Conservation (phyloP, 495 filamentous ascomycete genomes). For the Penicillium soppii region DNA sequence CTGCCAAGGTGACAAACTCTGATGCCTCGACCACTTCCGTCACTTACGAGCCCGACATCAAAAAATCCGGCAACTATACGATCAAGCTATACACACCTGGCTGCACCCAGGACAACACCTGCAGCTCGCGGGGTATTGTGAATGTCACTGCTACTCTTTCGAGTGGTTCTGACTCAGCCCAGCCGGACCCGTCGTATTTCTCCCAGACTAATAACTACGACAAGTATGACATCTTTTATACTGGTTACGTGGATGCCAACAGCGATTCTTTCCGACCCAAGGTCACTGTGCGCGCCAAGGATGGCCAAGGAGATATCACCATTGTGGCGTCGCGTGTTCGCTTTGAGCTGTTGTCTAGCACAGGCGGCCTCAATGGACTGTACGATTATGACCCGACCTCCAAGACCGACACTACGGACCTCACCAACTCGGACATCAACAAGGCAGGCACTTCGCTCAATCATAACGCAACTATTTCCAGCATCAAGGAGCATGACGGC, state of each 20-base stretch:
- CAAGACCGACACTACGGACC: conserved; percentile 54
- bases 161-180: conserved; percentile 38
- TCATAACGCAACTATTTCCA: conserved; percentile 61
- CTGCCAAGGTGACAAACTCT: conserved; percentile 58
- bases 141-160: conserved; percentile 74
- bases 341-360: conserved; percentile 67
- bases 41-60: conserved; percentile 79
- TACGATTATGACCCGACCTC: conserved; percentile 82
- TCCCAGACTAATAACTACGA: conserved; percentile 91
- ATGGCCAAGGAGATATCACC: conserved; percentile 66
- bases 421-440: conserved; percentile 71
- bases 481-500: conserved; percentile 57
- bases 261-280: conserved; percentile 73
- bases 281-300: conserved; percentile 71
- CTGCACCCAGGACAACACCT: conserved; percentile 76
- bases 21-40: conserved; percentile 58
- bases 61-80: conserved; percentile 84
- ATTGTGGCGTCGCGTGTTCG: conserved; percentile 84
- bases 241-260: conserved; percentile 75
- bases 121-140: conserved; percentile 70
- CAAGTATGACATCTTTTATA: conserved; percentile 91
- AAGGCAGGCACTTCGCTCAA: conserved; percentile 67
- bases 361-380: conserved; percentile 75
- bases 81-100: conserved; percentile 90
- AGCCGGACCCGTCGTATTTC: conserved; percentile 49